Percentiles rank a stretch among this genome's conserved stretches.
Conservation (phyloP, 2,329 filamentous ascomycete species). For the Pyrenophora seminiperda region DNA sequence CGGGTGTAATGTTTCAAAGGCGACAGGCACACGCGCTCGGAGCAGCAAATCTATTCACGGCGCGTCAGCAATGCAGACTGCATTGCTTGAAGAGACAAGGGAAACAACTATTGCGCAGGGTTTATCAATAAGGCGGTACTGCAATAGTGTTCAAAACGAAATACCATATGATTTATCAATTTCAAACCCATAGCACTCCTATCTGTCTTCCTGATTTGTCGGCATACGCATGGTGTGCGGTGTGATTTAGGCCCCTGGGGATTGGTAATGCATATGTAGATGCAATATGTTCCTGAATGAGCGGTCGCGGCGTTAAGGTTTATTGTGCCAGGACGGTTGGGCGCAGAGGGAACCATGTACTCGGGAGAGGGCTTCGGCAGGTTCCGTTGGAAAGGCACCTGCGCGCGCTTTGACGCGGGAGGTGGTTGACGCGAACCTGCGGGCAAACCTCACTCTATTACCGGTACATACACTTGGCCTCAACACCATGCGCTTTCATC, state of each 20-base stretch:
- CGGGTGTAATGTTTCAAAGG: constrained; percentile 16
- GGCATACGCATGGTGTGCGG: neutral
- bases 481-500: constrained; percentile 12
- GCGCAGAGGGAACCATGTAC: constrained; percentile 20
- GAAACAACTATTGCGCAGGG: neutral
- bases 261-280: constrained; percentile 12
- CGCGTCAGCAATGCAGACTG: neutral
- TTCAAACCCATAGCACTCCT: neutral
- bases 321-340: constrained; percentile 25
- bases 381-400: constrained; percentile 5
- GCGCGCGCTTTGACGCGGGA: neutral
- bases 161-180: constrained; percentile 2
- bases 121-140: neutral
- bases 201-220: neutral
- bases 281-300: constrained; percentile 36
- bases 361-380: constrained; percentile 13
- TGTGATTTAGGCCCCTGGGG: neutral
- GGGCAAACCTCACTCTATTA: constrained; percentile 7
- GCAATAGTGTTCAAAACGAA: neutral
- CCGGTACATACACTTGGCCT: neutral
- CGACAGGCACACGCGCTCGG: neutral
- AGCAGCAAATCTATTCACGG: neutral
- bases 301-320: constrained; percentile 40
- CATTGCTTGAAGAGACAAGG: neutral
- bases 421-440: neutral